phyloP scores from a whole-genome alignment of 768 basidiomycete species.

The Mycena galericulata region DNA sequence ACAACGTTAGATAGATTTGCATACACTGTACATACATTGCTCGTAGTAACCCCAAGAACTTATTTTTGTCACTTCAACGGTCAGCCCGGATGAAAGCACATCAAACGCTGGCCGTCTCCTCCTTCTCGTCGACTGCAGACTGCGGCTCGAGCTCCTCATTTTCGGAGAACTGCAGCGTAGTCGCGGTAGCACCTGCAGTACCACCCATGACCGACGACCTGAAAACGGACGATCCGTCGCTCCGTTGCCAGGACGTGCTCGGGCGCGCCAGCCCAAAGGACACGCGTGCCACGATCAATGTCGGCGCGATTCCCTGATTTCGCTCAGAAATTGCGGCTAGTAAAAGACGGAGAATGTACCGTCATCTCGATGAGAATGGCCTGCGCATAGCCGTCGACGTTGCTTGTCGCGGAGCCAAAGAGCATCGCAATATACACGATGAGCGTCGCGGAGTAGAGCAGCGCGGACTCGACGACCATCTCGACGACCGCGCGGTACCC shows the following conservation, averaged over 20 bases:
- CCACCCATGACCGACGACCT: not conserved
- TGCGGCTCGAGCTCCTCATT: constrained; percentile 26
- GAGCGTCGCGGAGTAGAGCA: constrained; percentile 20
- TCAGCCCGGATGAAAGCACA: too few relatives aligned
- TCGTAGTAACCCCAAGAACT: too few relatives aligned
- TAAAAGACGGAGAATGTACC: not conserved
- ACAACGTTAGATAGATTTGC: too few relatives aligned
- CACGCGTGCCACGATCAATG: constrained; percentile 29
- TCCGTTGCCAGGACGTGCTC: constrained; percentile 33
- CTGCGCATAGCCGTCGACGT: constrained; percentile 21
- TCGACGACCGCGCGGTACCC: too few relatives aligned
- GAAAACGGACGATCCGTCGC: constrained; percentile 1
- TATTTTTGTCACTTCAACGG: too few relatives aligned
- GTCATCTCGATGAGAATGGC: too few relatives aligned
- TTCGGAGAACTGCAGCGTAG: constrained; percentile 26
- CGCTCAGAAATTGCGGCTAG: not conserved
- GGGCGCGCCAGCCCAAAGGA: constrained; percentile 28
- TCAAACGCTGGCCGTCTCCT: not conserved
- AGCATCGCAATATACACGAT: constrained; percentile 22
- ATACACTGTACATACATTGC: too few relatives aligned
- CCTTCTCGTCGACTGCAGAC: constrained; percentile 10
- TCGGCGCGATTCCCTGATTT: constrained; percentile 29
- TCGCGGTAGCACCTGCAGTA: too few relatives aligned
- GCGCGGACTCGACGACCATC: too few relatives aligned
- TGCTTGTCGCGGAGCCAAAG: constrained; percentile 15